Evolutionary conservation across 345 rosid species (phyloP).

Genomic region (Populus simonii): DNA sequence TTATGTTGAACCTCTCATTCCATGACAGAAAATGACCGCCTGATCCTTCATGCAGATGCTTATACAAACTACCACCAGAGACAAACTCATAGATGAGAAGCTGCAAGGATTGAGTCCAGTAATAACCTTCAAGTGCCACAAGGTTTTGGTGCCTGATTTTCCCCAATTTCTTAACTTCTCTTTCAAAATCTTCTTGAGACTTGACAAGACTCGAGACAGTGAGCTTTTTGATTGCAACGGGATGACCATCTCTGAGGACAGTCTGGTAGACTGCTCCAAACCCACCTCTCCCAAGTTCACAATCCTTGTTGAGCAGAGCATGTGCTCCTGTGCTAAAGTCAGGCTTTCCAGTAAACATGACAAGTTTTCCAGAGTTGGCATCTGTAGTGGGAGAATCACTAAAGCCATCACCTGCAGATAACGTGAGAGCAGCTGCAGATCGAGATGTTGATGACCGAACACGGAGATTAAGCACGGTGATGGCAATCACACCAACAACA

Average conservation of each 20-base stretch:
- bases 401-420: slow-evolving; percentile 78
- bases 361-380: slow-evolving; percentile 96
- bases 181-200: slow-evolving; percentile 90
- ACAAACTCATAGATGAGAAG: slow-evolving; percentile 85
- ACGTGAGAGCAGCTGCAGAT: slow-evolving; percentile 62
- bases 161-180: slow-evolving; percentile 86
- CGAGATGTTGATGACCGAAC: slow-evolving; percentile 62
- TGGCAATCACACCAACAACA: slow-evolving; percentile 84
- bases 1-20: slow-evolving; percentile 81
- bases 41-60: slow-evolving; percentile 79
- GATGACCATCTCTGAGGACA: slow-evolving; percentile 63
- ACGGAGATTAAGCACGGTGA: slow-evolving; percentile 81
- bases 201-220: slow-evolving; percentile 95
- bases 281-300: slow-evolving; percentile 97
- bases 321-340: slow-evolving; percentile 90
- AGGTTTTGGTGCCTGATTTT: slow-evolving; percentile 75
- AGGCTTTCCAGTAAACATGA: slow-evolving; percentile 95
- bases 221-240: slow-evolving; percentile 96
- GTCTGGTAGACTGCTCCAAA: slow-evolving; percentile 95
- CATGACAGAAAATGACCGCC: slow-evolving; percentile 60
- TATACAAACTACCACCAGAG: slow-evolving; percentile 80
- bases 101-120: slow-evolving; percentile 94
- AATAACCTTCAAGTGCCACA: slow-evolving; percentile 86
- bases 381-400: slow-evolving; percentile 80
- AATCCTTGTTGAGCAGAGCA: slow-evolving; percentile 91